Conservation (phyloP, 805 yeast genomes). For the Sungouiozyma ichnusensis region DNA sequence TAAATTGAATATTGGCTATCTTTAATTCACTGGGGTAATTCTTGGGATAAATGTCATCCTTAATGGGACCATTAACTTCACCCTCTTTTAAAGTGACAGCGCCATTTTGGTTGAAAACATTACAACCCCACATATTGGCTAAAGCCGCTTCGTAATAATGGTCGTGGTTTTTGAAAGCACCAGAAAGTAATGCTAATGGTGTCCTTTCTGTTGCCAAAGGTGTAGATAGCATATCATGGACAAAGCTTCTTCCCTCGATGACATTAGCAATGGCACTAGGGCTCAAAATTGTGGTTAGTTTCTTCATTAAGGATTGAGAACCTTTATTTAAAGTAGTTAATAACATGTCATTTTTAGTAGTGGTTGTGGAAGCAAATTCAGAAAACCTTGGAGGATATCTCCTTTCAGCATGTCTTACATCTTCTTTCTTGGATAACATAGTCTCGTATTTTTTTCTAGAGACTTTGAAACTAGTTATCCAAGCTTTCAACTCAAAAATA, state of each 20-base stretch:
- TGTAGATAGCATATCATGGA: constrained; percentile 34
- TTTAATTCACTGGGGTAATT: constrained; percentile 50
- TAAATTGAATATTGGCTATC: constrained; percentile 59
- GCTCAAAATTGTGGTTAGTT: constrained; percentile 16
- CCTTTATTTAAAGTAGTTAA: constrained; percentile 9
- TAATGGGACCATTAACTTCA: neutral
- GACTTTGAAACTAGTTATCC: constrained; percentile 60
- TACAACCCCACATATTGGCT: constrained; percentile 63
- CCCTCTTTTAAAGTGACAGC: constrained; percentile 3
- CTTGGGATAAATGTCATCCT: constrained; percentile 38
- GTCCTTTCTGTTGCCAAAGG: constrained; percentile 68
- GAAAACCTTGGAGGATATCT: constrained; percentile 54
- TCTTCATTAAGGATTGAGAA: constrained; percentile 15
- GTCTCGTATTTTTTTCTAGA: constrained; percentile 40
- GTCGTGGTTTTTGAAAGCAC: constrained; percentile 14
- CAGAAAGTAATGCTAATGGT: constrained; percentile 52
- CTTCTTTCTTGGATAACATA: constrained; percentile 10
- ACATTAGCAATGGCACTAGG: constrained; percentile 14
- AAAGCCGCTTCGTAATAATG: constrained; percentile 41
- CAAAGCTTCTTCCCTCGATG: constrained; percentile 8
- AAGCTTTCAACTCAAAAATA: constrained; percentile 50
- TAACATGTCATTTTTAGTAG: constrained; percentile 39
- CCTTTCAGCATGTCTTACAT: constrained; percentile 40
- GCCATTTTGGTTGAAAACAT: constrained; percentile 5
- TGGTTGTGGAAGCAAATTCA: constrained; percentile 56